A percentile compares a stretch with the other conserved stretches of the same genome.
Evolutionary conservation across 2,329 filamentous ascomycete genomes (phyloP).

Genomic region (Colletotrichum viniferum): DNA sequence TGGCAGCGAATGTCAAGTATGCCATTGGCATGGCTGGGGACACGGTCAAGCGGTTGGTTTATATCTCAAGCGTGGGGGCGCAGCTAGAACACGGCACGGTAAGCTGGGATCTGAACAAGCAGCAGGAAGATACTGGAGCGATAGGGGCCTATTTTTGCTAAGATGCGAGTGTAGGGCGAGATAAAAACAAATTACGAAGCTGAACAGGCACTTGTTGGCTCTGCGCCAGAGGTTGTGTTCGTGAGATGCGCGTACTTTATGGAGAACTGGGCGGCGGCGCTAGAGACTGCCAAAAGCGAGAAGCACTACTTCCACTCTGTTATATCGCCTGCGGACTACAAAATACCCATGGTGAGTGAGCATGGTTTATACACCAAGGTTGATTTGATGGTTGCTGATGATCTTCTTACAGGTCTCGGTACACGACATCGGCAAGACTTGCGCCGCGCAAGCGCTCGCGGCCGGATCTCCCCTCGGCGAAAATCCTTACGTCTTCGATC

Average conservation of each 20-base stretch:
- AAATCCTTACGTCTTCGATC: constrained; percentile 22
- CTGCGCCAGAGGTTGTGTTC: constrained; percentile 26
- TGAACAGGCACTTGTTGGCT: constrained; percentile 23
- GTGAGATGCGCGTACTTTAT: constrained; percentile 24
- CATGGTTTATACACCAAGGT: background rate
- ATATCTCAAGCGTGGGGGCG: constrained; percentile 29
- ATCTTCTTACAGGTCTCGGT: constrained; percentile 29
- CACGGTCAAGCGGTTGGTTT: background rate
- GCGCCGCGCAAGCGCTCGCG: constrained; percentile 27
- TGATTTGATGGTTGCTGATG: background rate
- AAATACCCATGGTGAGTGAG: constrained; percentile 32
- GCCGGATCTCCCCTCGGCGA: background rate
- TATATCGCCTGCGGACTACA: constrained; percentile 30
- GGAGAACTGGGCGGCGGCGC: constrained; percentile 22
- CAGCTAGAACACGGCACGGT: constrained; percentile 34
- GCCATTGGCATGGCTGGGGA: constrained; percentile 28
- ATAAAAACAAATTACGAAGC: constrained; percentile 27
- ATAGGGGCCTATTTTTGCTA: background rate
- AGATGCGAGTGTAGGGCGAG: constrained; percentile 27
- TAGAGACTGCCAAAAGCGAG: constrained; percentile 23
- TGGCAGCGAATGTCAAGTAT: constrained; percentile 38
- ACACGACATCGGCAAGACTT: constrained; percentile 30
- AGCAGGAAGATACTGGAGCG: accelerated
- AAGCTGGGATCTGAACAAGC: background rate
- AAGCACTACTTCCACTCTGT: constrained; percentile 28